Evolutionary conservation across 2,329 filamentous ascomycete genomes (phyloP), one percentile per base, ranked within the genome.

Genomic region (Epichloe coenophiala): DNA sequence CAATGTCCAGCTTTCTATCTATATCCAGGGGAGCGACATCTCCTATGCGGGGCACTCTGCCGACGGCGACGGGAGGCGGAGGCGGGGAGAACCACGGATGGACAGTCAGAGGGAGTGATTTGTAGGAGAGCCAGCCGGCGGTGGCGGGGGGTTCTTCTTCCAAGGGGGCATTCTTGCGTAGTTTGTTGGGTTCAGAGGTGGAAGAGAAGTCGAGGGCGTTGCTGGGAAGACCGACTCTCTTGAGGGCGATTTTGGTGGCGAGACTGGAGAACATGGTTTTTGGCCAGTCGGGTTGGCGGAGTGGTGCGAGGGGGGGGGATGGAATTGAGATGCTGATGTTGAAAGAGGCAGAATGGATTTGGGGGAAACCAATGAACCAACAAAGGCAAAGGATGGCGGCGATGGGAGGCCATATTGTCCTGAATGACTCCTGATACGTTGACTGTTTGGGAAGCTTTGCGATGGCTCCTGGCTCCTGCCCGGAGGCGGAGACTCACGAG

Each of bases 161-260:
- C 48, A 63, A 61, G 40, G 23, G 23, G 61, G 15, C 58, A 65
- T 56, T 58, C 52, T 65, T 68, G 47, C 62, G 53, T 48, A 60
- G 55, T 63, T 66, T 55, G 62, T 65, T 38, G 64, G 60, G 49
- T 64, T 62, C 61, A 60, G 36, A 49, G 53, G 31, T 33, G 51
- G 40, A 56, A 37, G 61, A 55, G 33, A 69, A 64, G 48, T 73
- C 66, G 51, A 80, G 64, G 45, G 71, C 63, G 56, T 79, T 67
- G 62, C 68, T 73, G 39, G 74, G 70, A 50, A 81, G 62, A 59
- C 78, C 77, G 47, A 71, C 71, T 60, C 77, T 79, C 56, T 71
- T 76, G 57, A 81, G 68, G 54, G 77, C 78, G 56, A 80, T 65
- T 63, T 81, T 81, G 44, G 77, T 76, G 15, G 73, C 71, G 51